phyloP scores from a whole-genome alignment of 2,329 filamentous ascomycete genomes.

The Trichophaea hybrida region DNA sequence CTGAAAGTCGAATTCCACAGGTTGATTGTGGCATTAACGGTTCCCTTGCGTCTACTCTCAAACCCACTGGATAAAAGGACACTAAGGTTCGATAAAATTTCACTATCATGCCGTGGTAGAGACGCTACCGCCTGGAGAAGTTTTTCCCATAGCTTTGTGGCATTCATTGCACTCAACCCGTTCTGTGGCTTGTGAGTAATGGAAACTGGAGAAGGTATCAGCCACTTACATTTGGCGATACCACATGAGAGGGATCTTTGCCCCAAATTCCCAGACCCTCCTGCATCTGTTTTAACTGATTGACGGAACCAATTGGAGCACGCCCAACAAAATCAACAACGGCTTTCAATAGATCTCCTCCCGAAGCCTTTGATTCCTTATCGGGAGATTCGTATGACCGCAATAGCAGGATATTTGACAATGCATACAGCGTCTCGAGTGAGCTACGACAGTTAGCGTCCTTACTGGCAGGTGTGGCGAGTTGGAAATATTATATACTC shows the following conservation, averaged over 20 bases:
- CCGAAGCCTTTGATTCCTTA: background rate
- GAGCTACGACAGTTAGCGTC: conserved; percentile 35
- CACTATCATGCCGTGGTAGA: conserved; percentile 43
- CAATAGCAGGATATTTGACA: conserved; percentile 41
- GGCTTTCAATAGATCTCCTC: conserved; percentile 36
- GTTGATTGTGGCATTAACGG: conserved; percentile 39
- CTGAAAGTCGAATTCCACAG: conserved; percentile 62
- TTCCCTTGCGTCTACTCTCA: conserved; percentile 37
- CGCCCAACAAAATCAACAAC: conserved; percentile 40
- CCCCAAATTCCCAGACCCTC: conserved; percentile 49
- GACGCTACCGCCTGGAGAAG: conserved; percentile 41
- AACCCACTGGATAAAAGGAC: conserved; percentile 40
- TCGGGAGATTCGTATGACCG: conserved; percentile 39
- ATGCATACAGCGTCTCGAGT: conserved; percentile 51
- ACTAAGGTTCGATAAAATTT: conserved; percentile 41
- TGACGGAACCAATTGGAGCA: conserved; percentile 39
- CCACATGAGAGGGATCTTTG: conserved; percentile 35
- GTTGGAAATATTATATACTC: conserved; percentile 14
- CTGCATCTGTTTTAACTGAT: conserved; percentile 46
- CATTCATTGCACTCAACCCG: conserved; percentile 32
- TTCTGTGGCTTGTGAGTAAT: conserved; percentile 10
- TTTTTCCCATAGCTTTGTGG: conserved; percentile 39
- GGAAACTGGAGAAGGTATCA: background rate
- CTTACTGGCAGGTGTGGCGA: background rate
- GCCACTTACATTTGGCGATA: conserved; percentile 32